These are phyloP conservation scores for Globisporangium iwayamae DNA, from an alignment of 352 stramenopile genomes.

Conservation along the genomic window DNA sequence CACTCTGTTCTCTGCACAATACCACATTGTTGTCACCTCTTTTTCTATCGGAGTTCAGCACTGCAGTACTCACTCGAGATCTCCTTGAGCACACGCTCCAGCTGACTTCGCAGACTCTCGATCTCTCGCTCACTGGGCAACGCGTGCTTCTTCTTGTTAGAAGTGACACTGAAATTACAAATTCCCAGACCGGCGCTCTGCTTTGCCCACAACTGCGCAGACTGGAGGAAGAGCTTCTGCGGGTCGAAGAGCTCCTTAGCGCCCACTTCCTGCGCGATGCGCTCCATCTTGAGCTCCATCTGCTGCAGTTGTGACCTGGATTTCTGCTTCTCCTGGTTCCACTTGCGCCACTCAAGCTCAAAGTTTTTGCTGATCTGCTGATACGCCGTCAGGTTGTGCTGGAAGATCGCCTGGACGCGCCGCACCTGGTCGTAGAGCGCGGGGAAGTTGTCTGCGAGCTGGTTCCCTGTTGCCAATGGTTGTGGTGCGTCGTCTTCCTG, in stretches of 20 bases:
- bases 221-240: slow-evolving; percentile 41
- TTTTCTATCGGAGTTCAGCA: slow-evolving; percentile 32
- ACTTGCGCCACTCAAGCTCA: slow-evolving; percentile 35
- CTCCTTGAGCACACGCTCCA: slow-evolving; percentile 45
- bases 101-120: slow-evolving; percentile 32
- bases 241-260: slow-evolving; percentile 42
- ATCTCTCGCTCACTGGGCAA: slow-evolving; percentile 32
- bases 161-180: background rate
- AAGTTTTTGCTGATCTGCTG: slow-evolving; percentile 32
- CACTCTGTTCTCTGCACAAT: background rate
- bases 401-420: slow-evolving; percentile 26
- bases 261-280: slow-evolving; percentile 32
- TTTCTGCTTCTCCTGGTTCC: slow-evolving; percentile 32
- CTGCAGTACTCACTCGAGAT: slow-evolving; percentile 52
- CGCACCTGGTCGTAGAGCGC: slow-evolving; percentile 26
- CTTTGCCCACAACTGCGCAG: slow-evolving; percentile 20
- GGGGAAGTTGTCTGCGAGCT: slow-evolving; percentile 3
- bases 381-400: slow-evolving; percentile 21
- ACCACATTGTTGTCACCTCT: background rate
- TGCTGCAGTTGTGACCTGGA: slow-evolving; percentile 33
- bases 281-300: slow-evolving; percentile 48
- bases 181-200: background rate
- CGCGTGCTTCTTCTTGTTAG: background rate
- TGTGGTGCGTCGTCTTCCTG: background rate
- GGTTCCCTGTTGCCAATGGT: background rate